Evolutionary conservation across 208 protist species (phyloP).

Genomic region (Zelonia costaricensis): DNA sequence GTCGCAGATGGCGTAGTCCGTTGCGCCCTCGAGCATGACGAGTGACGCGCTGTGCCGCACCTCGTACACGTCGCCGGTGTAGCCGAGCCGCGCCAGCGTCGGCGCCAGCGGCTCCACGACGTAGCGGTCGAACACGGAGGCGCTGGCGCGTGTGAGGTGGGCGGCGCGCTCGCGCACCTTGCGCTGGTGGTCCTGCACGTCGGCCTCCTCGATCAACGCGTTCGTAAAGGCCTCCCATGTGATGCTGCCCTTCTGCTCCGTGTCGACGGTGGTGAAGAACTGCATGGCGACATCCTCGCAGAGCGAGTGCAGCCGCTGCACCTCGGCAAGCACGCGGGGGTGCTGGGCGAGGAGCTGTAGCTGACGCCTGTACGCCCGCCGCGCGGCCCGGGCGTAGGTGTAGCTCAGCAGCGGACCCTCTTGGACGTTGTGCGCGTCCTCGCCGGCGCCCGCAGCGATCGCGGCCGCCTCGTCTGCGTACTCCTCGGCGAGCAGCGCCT

Average conservation of each 20-base stretch:
- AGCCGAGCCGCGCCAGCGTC: slow-evolving; percentile 52
- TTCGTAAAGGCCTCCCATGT: slow-evolving; percentile 70
- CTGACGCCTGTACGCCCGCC: slow-evolving; percentile 27
- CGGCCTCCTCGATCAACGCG: slow-evolving; percentile 71
- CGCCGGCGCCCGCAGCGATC: no score
- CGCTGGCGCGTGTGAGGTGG: slow-evolving; percentile 40
- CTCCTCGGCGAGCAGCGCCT: slow-evolving; percentile 27
- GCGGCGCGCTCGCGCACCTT: slow-evolving; percentile 48
- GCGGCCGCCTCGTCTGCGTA: background rate
- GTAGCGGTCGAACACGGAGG: slow-evolving; percentile 75
- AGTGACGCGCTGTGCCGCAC: slow-evolving; percentile 58
- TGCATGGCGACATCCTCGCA: slow-evolving; percentile 52
- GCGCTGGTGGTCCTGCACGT: slow-evolving; percentile 57
- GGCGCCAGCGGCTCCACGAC: slow-evolving; percentile 62
- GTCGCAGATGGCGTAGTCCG: slow-evolving; percentile 77
- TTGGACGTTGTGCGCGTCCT: background rate
- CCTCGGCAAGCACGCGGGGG: slow-evolving; percentile 19
- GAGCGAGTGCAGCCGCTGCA: slow-evolving; percentile 26
- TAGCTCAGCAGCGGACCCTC: slow-evolving; percentile 16
- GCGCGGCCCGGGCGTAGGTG: slow-evolving; percentile 19
- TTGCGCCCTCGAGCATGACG: slow-evolving; percentile 58
- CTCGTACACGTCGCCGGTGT: slow-evolving; percentile 47
- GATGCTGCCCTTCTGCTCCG: slow-evolving; percentile 60
- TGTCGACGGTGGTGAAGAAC: slow-evolving; percentile 65
- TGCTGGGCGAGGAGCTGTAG: slow-evolving; percentile 38